Percentiles rank a stretch among this genome's conserved stretches.
Conservation (phyloP, 1,139 yeast species). For the Pichia sp. region DNA sequence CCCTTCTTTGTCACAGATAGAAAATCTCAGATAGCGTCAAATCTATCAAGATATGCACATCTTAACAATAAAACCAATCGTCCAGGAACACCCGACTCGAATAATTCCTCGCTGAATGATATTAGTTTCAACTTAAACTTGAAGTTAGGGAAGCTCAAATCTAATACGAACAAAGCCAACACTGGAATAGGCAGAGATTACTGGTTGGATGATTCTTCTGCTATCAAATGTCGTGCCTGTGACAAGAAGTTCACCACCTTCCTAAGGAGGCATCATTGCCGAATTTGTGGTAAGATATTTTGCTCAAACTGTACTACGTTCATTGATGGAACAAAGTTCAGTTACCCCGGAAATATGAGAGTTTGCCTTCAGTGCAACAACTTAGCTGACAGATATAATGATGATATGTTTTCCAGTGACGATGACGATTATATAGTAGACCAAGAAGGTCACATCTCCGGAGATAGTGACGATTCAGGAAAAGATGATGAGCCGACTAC, state of each 20-base stretch:
- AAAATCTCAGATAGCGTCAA: not conserved
- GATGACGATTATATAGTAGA: slow-evolving; percentile 11
- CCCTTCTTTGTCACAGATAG: not conserved
- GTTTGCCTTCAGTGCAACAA: slow-evolving; percentile 76
- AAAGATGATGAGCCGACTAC: not conserved
- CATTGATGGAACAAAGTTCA: slow-evolving; percentile 68
- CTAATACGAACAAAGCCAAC: slow-evolving; percentile 7
- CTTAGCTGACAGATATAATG: slow-evolving; percentile 47
- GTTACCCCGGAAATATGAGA: slow-evolving; percentile 62
- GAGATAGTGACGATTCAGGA: slow-evolving; percentile 1
- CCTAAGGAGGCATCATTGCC: slow-evolving; percentile 88
- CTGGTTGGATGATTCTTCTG: slow-evolving; percentile 58
- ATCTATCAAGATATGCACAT: slow-evolving; percentile 2
- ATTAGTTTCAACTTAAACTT: not conserved
- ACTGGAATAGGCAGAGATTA: slow-evolving; percentile 33
- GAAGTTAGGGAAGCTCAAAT: not conserved
- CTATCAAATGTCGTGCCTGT: slow-evolving; percentile 49
- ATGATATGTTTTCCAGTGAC: slow-evolving; percentile 60
- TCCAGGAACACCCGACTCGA: not conserved
- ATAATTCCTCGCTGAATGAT: not conserved
- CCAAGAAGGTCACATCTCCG: not conserved
- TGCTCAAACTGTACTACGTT: slow-evolving; percentile 82
- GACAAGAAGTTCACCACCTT: slow-evolving; percentile 56
- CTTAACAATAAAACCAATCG: not conserved
- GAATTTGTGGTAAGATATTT: slow-evolving; percentile 94